Evolutionary conservation across 208 protist species (phyloP), one percentile per base, ranked within the genome.

Genomic region (Leishmania major): DNA sequence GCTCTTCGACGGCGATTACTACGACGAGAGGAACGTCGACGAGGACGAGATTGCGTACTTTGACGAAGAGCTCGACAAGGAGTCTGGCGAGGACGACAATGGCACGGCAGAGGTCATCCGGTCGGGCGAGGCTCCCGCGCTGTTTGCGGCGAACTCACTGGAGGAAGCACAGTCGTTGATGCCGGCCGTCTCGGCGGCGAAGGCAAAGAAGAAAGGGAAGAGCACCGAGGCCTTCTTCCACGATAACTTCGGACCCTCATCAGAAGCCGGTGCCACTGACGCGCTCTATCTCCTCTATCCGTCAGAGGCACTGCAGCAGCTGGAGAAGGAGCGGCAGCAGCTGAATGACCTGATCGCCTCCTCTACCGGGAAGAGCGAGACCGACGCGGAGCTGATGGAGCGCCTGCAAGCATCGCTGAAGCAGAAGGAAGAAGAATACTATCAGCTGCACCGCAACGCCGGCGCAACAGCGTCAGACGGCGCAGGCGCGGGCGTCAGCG

Each of bases 1-100:
- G 80, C 79, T 98, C 47, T 97, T 98, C 84, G 80, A 95, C 81
- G 90, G 96, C 45, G 91, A 95, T 51, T 98, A 97, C 88, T 96
- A 98, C 85, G 85, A 95, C 69, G 92, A 94, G 71, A 86, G 88
- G 31, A 96, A 96, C 77, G 93, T 98, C 55, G 88, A 98, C 67
- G 93, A 96, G 49, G 89, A 95, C 35, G 93, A 98, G 79, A 88
- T 98, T 28, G 92, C 92, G 28, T 96, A 91, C 85, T 92, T 98
- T 59, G 93, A 98, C n/a, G 90, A 89, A 19, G 94, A 95, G 79
- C 87, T 91, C 35, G 91, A 94, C 76, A 81, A 87, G 78, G 88
- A 89, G 28, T 87, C 84, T 64, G 82, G 77, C 31, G 80, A 85
- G 45, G 79, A 74, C 67, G 77, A 60, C 2, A 60, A 73, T 1